These are phyloP conservation scores for Leccinum angustisporum DNA, from an alignment of 1,284 basidiomycete species.

Conservation along the genomic window DNA sequence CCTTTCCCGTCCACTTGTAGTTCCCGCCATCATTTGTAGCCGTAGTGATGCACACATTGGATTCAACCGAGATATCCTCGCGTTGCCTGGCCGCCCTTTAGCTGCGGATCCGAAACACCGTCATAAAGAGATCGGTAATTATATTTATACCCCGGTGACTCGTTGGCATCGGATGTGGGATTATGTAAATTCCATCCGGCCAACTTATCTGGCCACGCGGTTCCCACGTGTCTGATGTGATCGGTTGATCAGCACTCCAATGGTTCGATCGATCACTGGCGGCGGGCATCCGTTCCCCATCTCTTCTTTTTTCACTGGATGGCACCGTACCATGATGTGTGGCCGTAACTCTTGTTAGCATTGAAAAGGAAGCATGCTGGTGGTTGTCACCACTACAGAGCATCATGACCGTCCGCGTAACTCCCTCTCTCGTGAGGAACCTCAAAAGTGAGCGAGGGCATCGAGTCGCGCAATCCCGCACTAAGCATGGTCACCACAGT, in stretches of 20 bases:
- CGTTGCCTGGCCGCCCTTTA: no score
- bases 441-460: constrained; percentile 17
- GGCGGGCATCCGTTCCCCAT: not conserved
- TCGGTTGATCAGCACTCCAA: not conserved
- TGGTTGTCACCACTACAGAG: not conserved
- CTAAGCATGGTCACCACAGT: constrained; percentile 7
- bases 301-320: constrained; percentile 14
- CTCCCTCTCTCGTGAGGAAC: constrained; percentile 2
- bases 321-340: constrained; percentile 7
- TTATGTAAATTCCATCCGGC: not conserved
- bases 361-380: constrained; percentile 2
- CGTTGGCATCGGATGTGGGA: not conserved
- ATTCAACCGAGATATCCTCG: constrained; percentile 6
- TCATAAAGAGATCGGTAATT: not conserved
- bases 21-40: constrained; percentile 21
- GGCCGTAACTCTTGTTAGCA: not conserved
- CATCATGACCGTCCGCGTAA: not conserved
- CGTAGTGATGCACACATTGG: constrained; percentile 13
- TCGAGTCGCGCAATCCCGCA: not conserved
- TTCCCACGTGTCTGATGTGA: not conserved
- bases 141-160: not conserved
- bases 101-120: not conserved
- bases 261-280: no score
- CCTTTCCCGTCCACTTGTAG: constrained; percentile 27
- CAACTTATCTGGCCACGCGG: constrained; percentile 4